phyloP scores from a whole-genome alignment of 208 protist species.

The Leishmania mexicana region DNA sequence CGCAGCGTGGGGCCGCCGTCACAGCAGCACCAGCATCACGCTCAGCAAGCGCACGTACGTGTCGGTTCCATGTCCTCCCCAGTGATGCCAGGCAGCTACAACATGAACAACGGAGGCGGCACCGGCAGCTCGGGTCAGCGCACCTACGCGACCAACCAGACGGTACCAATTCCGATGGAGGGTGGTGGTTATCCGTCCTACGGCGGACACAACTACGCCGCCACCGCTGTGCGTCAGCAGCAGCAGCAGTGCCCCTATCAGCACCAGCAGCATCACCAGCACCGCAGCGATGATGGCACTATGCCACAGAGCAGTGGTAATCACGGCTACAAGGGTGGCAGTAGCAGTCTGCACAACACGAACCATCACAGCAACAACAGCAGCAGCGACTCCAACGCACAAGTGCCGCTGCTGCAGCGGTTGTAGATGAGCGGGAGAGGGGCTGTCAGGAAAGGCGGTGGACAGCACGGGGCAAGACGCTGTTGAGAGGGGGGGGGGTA shows the following conservation, averaged over 20 bases:
- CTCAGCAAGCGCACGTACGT: conserved; percentile 13
- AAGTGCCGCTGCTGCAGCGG: conserved; percentile 1
- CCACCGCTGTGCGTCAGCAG: conserved; percentile 1
- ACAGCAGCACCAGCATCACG: conserved; percentile 9
- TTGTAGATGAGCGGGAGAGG: background rate
- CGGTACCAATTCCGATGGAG: conserved; percentile 3
- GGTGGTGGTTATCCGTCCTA: background rate
- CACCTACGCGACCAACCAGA: background rate
- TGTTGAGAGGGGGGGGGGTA: background rate
- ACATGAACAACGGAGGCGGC: background rate
- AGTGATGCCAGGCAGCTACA: background rate
- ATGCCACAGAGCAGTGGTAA: background rate
- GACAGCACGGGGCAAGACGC: background rate
- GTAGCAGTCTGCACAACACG: background rate
- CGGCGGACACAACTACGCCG: background rate
- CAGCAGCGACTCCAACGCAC: conserved; percentile 10
- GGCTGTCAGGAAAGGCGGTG: background rate
- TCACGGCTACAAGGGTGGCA: background rate
- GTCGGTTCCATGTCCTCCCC: background rate
- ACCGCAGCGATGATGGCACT: conserved; percentile 2
- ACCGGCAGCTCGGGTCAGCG: background rate
- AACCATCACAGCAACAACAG: conserved; percentile 13
- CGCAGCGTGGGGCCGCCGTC: background rate
- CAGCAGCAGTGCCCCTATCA: conserved; percentile 22
- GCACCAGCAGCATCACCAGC: conserved; percentile 3